phyloP scores from a whole-genome alignment of 164 flowering plant genomes.

The Annona cherimola region DNA sequence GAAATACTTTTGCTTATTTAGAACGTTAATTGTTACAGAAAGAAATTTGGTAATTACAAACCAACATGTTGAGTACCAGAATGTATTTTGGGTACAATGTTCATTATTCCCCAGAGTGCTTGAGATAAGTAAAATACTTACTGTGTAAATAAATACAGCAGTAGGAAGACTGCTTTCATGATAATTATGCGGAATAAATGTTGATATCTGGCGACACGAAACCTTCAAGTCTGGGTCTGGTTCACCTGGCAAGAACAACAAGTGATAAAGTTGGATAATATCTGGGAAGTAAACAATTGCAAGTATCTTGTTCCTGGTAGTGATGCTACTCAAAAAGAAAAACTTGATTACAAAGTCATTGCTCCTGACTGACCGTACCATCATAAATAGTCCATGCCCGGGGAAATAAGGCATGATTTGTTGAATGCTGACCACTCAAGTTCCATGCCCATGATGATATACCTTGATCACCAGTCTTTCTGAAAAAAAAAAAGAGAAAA shows the following conservation, averaged over 20 bases:
- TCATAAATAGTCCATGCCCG: conserved; percentile 99
- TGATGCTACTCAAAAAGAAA: background rate
- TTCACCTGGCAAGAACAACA: conserved; percentile 53
- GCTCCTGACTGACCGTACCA: conserved; percentile 36
- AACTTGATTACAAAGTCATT: background rate
- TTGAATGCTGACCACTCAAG: conserved; percentile 93
- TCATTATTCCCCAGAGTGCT: background rate
- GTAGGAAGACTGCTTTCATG: conserved; percentile 92
- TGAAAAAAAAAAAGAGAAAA: conserved; percentile 18
- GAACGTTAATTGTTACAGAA: no score
- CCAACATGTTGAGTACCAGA: background rate
- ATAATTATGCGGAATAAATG: conserved; percentile 95
- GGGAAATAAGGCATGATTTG: conserved; percentile 96
- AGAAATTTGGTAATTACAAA: background rate
- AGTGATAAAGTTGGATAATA: background rate
- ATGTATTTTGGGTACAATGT: background rate
- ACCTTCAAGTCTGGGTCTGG: conserved; percentile 95
- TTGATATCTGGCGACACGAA: conserved; percentile 99
- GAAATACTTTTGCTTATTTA: no score
- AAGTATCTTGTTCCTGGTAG: no score
- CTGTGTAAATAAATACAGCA: conserved; percentile 95
- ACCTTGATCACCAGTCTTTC: conserved; percentile 74
- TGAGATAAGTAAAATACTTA: conserved; percentile 24
- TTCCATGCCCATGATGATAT: conserved; percentile 99
- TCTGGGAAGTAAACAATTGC: background rate